Evolutionary conservation across 345 rosid species (phyloP), one percentile per base, ranked within the genome.

Genomic region (Trapa incisa): DNA sequence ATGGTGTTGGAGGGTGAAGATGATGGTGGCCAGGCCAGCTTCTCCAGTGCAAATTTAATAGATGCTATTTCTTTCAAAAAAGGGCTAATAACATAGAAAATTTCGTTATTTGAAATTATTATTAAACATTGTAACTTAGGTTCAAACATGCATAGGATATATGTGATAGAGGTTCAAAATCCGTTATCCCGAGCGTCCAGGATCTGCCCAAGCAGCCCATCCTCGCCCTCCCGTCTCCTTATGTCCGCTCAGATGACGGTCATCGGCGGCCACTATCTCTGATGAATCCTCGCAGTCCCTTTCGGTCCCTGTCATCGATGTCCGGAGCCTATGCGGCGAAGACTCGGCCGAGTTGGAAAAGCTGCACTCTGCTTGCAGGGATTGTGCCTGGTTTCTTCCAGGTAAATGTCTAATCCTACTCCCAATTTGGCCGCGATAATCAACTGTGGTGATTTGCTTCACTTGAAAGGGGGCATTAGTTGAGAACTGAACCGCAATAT

Each of bases 141-240:
- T 22, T 22, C 29, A 22, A 22, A 22, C 29, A 22, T 22, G 29
- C 29, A 22, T 22, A 22, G 29, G 29, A 22, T 22, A 22, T 22
- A 22, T 22, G 29, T 22, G 29, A 22, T 22, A 22, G 29, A 22
- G 29, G 29, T 22, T 22, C 29, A 22, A 22, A 22, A 22, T 0
- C 29, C 17, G 67, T 79, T 37, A 83, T 80, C 14, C 86, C 86
- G 0, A 80, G 83, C 37, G 86, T 82, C 73, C 83, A 74, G 56
- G 82, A 82, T 67, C 61, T 80, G 62, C 76, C 75, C 22, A 76
- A 76, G 65, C 48, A 76, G 43, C 70, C 81, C 65, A 58, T 72
- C 48, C 12, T n/a, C 52, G 64, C 61, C 47, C 67, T 85, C 80
- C 85, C 89, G 57, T 73, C 77, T 60, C 80, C 79, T 11, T 85